Conservation (phyloP, 257 asterid genomes). For the Linderniella brevidens region DNA sequence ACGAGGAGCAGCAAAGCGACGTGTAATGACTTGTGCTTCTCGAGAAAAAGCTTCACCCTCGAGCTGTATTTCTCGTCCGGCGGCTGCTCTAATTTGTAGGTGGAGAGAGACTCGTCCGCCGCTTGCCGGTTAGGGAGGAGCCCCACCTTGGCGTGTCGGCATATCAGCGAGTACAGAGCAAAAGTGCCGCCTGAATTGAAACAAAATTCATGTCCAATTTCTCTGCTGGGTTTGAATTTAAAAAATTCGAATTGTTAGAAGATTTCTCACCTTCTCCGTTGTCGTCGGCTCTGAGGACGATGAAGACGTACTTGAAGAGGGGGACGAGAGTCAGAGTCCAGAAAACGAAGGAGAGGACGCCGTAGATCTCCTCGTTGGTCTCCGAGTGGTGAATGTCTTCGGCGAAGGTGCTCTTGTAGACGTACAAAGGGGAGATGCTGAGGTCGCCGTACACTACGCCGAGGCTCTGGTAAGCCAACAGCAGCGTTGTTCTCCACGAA, state of each 20-base stretch:
- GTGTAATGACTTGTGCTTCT: constrained; percentile 72
- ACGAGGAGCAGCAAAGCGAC: constrained; percentile 68
- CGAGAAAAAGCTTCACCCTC: constrained; percentile 61
- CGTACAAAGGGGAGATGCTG: constrained; percentile 93
- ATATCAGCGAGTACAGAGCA: constrained; percentile 84
- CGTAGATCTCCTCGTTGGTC: constrained; percentile 86
- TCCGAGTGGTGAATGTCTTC: constrained; percentile 93
- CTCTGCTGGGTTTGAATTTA: neutral
- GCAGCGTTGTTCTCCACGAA: constrained; percentile 64
- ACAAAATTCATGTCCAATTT: neutral
- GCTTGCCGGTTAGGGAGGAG: constrained; percentile 82
- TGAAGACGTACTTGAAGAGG: constrained; percentile 68
- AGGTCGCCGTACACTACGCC: constrained; percentile 98
- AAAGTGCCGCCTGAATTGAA: constrained; percentile 75
- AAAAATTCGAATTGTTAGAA: neutral
- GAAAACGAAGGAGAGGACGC: constrained; percentile 83
- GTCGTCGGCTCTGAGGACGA: constrained; percentile 91
- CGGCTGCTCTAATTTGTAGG: constrained; percentile 67
- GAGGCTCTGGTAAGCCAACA: constrained; percentile 86
- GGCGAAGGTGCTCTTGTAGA: constrained; percentile 89
- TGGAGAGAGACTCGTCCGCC: constrained; percentile 82
- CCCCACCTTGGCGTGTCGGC: constrained; percentile 95
- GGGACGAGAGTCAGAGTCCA: constrained; percentile 95
- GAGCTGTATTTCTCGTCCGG: constrained; percentile 48
- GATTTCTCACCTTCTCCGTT: constrained; percentile 66